Base-by-base conservation (phyloP, 441 rosid species). In the Eruca vesicaria region DNA sequence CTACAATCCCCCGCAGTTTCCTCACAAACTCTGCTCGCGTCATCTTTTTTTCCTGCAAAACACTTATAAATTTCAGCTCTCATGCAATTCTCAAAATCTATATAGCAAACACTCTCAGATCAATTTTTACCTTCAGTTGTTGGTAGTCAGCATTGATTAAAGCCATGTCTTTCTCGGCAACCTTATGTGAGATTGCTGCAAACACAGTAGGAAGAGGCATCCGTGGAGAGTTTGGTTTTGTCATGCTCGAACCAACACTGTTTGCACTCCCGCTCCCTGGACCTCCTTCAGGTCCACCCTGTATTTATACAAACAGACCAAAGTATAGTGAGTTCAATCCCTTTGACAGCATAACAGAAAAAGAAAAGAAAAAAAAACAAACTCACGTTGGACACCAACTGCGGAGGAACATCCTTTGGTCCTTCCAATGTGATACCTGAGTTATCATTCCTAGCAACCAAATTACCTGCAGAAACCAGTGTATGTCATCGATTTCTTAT, bases 151-250 rank as follows among this genome's bases (percentile, higher is more conserved):
- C 67, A 57, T 73, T 23, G 71, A 96, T 75, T 20, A 71, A 55
- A 0, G 87, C 86, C 99, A 96, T 96, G 19, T 85, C 86, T 31
- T 71, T 60, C 18, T 65, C 77, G 33, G 92, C 81, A 72, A 96
- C 82, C 82, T 86, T 88, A 59, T 77, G 80, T 6, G 96, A 81
- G 38, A 96, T 89, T 11, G 94, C 97, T 78, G 90, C 88, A 86
- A 96, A 90, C 82, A 96, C 64, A 84, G 75, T 78, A 23, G 94
- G 88, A 52, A 96, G 90, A 48, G 98, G 97, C 96, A 96, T 87
- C 92, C 94, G 94, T 35, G 99, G 98, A 35, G 98, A 96, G 78
- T 85, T 93, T 20, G 98, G 97, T 69, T 75, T 81, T 16, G 84
- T 79, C 56, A 80, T 78, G 80, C 86, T 87, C 50, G 98, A 87